Evolutionary conservation across 345 rosid species (phyloP).

Genomic region (Murraya paniculata): DNA sequence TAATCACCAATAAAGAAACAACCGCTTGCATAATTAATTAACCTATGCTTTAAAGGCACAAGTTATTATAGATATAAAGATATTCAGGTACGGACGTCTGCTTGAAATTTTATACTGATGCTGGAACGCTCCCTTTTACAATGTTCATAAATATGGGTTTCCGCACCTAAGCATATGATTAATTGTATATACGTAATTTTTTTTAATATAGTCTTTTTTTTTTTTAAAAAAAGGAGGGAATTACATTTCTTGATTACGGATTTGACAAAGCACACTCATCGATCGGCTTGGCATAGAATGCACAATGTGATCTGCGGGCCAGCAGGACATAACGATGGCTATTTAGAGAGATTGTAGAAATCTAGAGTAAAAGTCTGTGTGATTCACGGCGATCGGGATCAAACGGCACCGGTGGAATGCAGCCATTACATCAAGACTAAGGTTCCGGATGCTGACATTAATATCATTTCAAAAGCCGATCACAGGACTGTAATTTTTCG

Average conservation of each 20-base stretch:
- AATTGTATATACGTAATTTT: no score
- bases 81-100: no score
- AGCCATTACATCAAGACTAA: slow-evolving; percentile 42
- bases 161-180: no score
- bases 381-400: slow-evolving; percentile 59
- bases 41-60: no score
- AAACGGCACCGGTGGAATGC: slow-evolving; percentile 53
- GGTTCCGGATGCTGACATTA: slow-evolving; percentile 39
- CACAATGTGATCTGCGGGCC: slow-evolving; percentile 81
- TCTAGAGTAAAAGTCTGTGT: slow-evolving; percentile 35
- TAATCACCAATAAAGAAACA: no score
- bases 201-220: no score
- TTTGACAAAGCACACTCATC: slow-evolving; percentile 71
- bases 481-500: slow-evolving; percentile 49
- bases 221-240: slow-evolving; percentile 27
- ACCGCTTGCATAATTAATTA: no score
- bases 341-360: slow-evolving; percentile 34
- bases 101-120: no score
- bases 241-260: slow-evolving; percentile 37
- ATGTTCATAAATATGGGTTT: no score
- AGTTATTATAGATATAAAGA: no score
- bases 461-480: slow-evolving; percentile 37
- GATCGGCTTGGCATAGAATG: slow-evolving; percentile 76
- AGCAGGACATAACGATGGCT: slow-evolving; percentile 49
- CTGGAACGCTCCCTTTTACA: no score